Percentiles rank a stretch among this genome's conserved stretches.
phyloP scores from a whole-genome alignment of 768 basidiomycete genomes.

The Podaxis carcinomalis region DNA sequence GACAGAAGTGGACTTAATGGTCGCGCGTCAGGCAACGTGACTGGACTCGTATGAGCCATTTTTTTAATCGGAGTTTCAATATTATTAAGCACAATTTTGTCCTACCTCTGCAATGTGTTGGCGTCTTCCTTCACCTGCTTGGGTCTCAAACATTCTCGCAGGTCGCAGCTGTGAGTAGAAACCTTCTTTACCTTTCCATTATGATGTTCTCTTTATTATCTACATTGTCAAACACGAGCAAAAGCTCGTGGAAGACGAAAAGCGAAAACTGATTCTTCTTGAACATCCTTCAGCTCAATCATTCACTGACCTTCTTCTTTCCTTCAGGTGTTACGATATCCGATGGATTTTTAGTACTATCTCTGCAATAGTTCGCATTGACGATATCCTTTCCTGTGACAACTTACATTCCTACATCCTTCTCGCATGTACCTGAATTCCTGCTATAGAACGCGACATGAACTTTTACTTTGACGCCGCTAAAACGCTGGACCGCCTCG shows the following conservation, averaged over 20 bases:
- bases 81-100: conserved; percentile 1
- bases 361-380: not conserved
- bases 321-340: not conserved
- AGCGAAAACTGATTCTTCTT: conserved; percentile 24
- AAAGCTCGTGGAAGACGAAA: conserved; percentile 51
- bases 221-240: conserved; percentile 84
- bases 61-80: conserved; percentile 33
- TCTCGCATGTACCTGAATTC: conserved; percentile 15
- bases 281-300: conserved; percentile 11
- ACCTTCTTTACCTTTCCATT: conserved; percentile 7
- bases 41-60: conserved; percentile 10
- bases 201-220: conserved; percentile 74
- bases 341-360: conserved; percentile 3
- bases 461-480: conserved; percentile 96
- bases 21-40: not conserved
- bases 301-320: conserved; percentile 3
- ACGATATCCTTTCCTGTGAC: not conserved
- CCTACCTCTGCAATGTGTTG: not conserved
- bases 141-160: not conserved
- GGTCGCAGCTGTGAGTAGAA: conserved; percentile 15
- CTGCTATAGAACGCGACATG: conserved; percentile 51
- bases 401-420: not conserved
- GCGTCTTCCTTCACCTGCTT: not conserved
- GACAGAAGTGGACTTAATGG: conserved; percentile 7
- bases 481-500: conserved; percentile 77